Evolutionary conservation across 1,284 basidiomycete species (phyloP), one percentile per base, ranked within the genome.

Genomic region (Cyathus olla): DNA sequence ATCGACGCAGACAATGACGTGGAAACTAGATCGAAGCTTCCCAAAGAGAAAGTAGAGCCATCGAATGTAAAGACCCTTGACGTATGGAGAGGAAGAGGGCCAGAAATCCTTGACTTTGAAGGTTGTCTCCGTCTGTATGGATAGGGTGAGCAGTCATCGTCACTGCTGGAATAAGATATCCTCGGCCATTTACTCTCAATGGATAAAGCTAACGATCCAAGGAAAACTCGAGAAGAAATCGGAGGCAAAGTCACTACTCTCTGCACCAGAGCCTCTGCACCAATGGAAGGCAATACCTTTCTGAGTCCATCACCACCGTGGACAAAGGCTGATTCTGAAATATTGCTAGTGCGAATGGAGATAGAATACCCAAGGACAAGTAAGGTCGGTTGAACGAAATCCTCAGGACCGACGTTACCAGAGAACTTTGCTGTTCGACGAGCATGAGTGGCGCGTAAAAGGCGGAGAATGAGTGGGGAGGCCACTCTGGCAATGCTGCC

Each of bases 351-450:
- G 39, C 52, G 26, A 52, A 28, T 24, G 15, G 22, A 24, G 39
- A 19, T 39, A 3, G 47, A 21, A 56, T 50, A 60, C 50, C 59
- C 59, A 39, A 60, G 50, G 55, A 60, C 24, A 24, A 60, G 55
- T 26, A 60, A 24, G 24, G 59, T 60, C n/a, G 59, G 59, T 31
- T 56, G 48, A 22, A 60, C 48, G 39, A 48, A 26, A 35, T 39
- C 37, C 17, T 49, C 22, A 26, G 28, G 24, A 22, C 40, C 24
- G 21, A 26, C 37, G 42, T n/a, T 6, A 22, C 27, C 26, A 26
- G 44, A 47, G 44, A 21, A 47, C 44, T 47, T 47, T 26, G 15
- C 44, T 17, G n/a, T 56, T 37, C 46, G 49, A 24, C 49, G 49
- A 11, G 28, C 28, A 3, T 51, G 49, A 13, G 28, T 27, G 13